Conservation (phyloP, 805 yeast species). For the Allodekkera sacchari region DNA sequence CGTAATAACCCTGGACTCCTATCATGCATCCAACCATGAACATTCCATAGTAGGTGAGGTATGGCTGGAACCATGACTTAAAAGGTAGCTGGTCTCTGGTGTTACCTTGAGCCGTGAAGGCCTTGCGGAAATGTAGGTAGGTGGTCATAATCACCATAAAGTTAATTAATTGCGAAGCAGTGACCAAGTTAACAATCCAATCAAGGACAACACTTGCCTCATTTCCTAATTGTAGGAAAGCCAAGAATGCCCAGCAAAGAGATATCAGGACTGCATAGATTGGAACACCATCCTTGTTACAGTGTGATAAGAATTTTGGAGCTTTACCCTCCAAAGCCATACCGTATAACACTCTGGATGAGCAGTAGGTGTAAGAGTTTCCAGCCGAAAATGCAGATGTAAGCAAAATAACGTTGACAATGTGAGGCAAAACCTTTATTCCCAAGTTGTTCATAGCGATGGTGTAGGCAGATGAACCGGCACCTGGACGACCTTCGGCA, state of each 20-base stretch:
- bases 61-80: constrained; percentile 54
- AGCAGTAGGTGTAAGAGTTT: constrained; percentile 38
- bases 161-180: constrained; percentile 60
- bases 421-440: constrained; percentile 34
- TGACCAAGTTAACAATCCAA: constrained; percentile 67
- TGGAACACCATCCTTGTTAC: constrained; percentile 40
- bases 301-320: constrained; percentile 34
- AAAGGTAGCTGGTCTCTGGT: constrained; percentile 39
- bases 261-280: constrained; percentile 35
- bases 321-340: constrained; percentile 39
- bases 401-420: constrained; percentile 34
- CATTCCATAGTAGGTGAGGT: constrained; percentile 41
- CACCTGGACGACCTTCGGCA: constrained; percentile 30
- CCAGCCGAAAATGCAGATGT: constrained; percentile 42
- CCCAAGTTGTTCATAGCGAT: constrained; percentile 39
- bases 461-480: constrained; percentile 40
- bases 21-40: constrained; percentile 41
- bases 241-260: constrained; percentile 34
- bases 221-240: constrained; percentile 43
- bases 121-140: constrained; percentile 55
- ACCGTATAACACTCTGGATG: constrained; percentile 40
- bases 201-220: constrained; percentile 54
- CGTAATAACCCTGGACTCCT: constrained; percentile 59
- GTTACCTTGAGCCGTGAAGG: constrained; percentile 44
- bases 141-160: constrained; percentile 50